Conservation (phyloP, 352 stramenopile species). For the Phytophthora constricta region DNA sequence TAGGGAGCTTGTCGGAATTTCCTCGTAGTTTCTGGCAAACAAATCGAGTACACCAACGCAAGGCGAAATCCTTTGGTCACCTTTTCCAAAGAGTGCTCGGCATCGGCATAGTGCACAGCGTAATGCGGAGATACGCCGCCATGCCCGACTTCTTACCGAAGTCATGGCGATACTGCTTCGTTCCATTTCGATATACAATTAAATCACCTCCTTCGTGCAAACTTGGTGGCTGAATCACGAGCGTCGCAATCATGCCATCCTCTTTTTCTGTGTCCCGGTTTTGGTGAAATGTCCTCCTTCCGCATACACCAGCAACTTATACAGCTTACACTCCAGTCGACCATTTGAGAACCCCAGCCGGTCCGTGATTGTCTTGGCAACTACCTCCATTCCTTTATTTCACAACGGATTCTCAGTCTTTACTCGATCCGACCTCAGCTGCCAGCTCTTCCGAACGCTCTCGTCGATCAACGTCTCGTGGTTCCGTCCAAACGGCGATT, state of each 20-base stretch:
- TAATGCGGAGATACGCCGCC: slow-evolving; percentile 23
- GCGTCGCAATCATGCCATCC: slow-evolving; percentile 55
- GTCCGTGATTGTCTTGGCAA: not conserved
- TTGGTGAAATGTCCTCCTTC: slow-evolving; percentile 44
- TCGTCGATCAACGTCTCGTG: slow-evolving; percentile 16
- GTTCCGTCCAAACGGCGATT: slow-evolving; percentile 23
- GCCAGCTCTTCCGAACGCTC: slow-evolving; percentile 18
- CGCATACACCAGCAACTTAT: slow-evolving; percentile 69
- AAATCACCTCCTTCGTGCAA: slow-evolving; percentile 33
- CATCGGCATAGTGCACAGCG: slow-evolving; percentile 36
- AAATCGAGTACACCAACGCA: slow-evolving; percentile 34
- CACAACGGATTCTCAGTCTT: slow-evolving; percentile 17
- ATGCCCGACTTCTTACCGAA: slow-evolving; percentile 26
- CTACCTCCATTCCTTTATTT: slow-evolving; percentile 2
- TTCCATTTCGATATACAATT: slow-evolving; percentile 21
- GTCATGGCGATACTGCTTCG: slow-evolving; percentile 20
- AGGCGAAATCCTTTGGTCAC: slow-evolving; percentile 33
- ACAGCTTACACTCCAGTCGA: slow-evolving; percentile 27
- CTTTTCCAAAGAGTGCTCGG: slow-evolving; percentile 25
- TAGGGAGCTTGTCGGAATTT: slow-evolving; percentile 29
- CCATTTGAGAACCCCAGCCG: slow-evolving; percentile 23
- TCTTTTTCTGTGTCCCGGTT: slow-evolving; percentile 67
- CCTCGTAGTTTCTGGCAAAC: slow-evolving; percentile 23
- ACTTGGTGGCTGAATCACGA: slow-evolving; percentile 47
- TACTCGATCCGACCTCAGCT: slow-evolving; percentile 8